Base-by-base conservation (phyloP, 225 moss, liverwort and hornwort species). In the Asterella californica region DNA sequence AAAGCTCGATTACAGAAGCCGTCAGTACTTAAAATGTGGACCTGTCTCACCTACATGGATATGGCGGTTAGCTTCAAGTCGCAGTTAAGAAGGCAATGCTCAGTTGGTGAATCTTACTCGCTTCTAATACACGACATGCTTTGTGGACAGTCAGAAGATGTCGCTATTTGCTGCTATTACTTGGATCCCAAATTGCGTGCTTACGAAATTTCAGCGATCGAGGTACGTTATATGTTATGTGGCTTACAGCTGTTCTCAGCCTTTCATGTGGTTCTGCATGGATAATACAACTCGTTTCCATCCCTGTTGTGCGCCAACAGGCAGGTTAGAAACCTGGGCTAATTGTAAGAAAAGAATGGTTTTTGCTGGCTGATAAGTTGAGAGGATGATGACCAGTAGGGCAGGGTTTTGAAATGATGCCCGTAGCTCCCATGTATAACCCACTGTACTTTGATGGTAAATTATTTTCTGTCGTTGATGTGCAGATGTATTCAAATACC, bases 401-500 rank as follows among this genome's bases (percentile, higher is more conserved):
- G 10, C 5, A 24, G 57, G 1, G 32, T 34, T 0, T n/a, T 25
- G 34, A n/a, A 65, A 65, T 6, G 33, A 65, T 32, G 9, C 14
- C 52, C 1, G 5, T 52, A 0, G 25, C 19, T 24, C 24, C 70
- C 15, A 25, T n/a, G 24, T 71, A 12, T 48, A 1, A 42, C 25
- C 12, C n/a, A 9, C 14, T 7, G 47, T n/a, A 48, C 11, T 12
- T n/a, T 71, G 10, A 71, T 71, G 46, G 12, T 65, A 7, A 12
- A 27, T 2, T 22, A 11, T 48, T 70, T 71, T 57, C 75, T 54
- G 11, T 25, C 38, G n/a, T 60, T 64, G 33, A 65, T 74, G 55
- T 82, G 79, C 90, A 95, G 94, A 93, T 97, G 97, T 97, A 94
- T 85, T 97, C 91, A 15, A 97, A 94, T 73, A 97, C 97, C 27